Conservation (phyloP, 2,329 filamentous ascomycete genomes). For the Trichoderma sp. region DNA sequence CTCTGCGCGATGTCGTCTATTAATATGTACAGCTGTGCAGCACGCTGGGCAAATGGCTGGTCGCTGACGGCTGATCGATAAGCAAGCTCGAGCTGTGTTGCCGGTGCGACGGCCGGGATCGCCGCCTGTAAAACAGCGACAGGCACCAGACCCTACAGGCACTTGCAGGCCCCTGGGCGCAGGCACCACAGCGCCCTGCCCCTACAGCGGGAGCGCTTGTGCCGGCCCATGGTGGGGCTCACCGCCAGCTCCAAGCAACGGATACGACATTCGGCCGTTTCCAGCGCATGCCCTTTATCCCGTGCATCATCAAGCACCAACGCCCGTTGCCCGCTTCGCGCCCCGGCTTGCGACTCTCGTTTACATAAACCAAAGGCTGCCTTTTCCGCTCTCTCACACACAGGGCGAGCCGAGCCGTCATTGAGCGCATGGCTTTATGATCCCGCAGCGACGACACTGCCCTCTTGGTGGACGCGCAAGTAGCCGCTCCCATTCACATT, state of each 20-base stretch:
- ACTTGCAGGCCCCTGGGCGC: neutral
- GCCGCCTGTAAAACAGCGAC: neutral
- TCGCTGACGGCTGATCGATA: neutral
- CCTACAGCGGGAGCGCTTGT: neutral
- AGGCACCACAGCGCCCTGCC: conserved; percentile 3
- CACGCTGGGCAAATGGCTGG: neutral
- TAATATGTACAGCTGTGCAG: neutral
- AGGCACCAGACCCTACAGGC: neutral
- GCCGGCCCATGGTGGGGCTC: conserved; percentile 28
- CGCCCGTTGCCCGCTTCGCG: neutral
- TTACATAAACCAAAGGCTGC: neutral
- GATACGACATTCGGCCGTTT: neutral
- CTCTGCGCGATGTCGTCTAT: neutral
- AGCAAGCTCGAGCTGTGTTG: conserved; percentile 1
- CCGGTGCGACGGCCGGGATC: conserved; percentile 13
- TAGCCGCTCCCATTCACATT: conserved; percentile 7
- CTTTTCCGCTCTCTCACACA: neutral
- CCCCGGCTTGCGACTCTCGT: neutral
- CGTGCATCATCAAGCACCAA: neutral
- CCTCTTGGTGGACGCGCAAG: neutral
- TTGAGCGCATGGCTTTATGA: conserved; percentile 16
- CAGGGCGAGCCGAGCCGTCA: neutral
- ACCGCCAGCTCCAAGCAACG: conserved; percentile 24
- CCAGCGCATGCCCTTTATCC: conserved; percentile 1
- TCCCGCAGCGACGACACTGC: neutral